Evolutionary conservation across 257 asterid genomes (phyloP), one percentile per base, ranked within the genome.

Genomic region (Penstemon davidsonii): DNA sequence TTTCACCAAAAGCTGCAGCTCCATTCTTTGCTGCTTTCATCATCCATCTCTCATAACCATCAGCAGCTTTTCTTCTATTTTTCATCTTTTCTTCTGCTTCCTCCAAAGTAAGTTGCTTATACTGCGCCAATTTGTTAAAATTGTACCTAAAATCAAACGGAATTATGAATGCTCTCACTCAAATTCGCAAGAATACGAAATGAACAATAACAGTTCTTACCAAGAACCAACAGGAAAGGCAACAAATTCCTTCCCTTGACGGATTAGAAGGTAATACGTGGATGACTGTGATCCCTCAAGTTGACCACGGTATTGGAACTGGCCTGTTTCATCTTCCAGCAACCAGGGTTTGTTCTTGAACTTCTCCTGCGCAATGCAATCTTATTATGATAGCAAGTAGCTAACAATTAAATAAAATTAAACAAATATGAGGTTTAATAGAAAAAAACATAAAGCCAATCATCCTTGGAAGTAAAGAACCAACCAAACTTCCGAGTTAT

Each of bases 21-120:
- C 88, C 88, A 73, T 80, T 78, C 49, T 64, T 80, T 69, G 88
- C 88, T 19, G 78, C 83, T 78, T 83, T 80, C 86, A 80, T 83
- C 86, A 81, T 80, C 88, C 88, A 83, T 69, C 88, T 70, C 61
- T 81, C 65, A 51, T 83, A 94, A 68, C 99, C 99, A 82, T 94
- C 99, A 55, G 99, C 99, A 60, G 96, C 91, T 85, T 85, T 94
- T 80, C 99, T 84, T 79, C 97, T 80, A 75, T 91, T 91, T 73
- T 81, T 88, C 96, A 94, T 94, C 83, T 91, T 94, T 81, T 94
- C 99, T 75, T 94, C 99, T 15, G 99, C 99, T 81, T 94, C 99
- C 79, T 94, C 99, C 83, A 94, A 75, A 11, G 99, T 91, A 64
- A 94, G 96, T 78, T 91, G 97, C 80, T 94, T 94, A 76, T 94